Evolutionary conservation across 768 basidiomycete species (phyloP).

Genomic region (Mycena chlorophos): DNA sequence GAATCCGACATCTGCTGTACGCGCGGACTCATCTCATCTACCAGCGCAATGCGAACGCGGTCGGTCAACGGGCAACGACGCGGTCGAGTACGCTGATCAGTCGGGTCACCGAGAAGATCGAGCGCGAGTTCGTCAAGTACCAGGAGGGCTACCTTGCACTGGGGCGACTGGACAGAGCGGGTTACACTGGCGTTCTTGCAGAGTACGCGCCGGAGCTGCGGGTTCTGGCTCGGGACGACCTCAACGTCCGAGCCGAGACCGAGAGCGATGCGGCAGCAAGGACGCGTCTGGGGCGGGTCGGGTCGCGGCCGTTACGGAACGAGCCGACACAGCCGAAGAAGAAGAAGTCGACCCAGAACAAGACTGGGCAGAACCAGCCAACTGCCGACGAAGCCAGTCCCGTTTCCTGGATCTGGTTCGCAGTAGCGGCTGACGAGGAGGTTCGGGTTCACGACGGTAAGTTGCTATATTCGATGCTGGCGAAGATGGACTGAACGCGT

Average conservation of each 20-base stretch:
- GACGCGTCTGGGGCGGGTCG: constrained; percentile 2
- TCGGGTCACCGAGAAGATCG: constrained; percentile 3
- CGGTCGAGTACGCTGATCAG: constrained; percentile 5
- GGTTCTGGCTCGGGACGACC: constrained; percentile 1
- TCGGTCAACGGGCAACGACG: constrained; percentile 5
- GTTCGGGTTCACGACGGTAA: constrained; percentile 9
- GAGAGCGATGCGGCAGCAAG: constrained; percentile 4
- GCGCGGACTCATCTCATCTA: constrained; percentile 8
- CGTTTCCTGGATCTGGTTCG: constrained; percentile 15
- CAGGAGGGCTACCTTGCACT: not conserved
- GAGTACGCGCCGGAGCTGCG: not conserved
- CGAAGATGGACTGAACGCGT: not conserved
- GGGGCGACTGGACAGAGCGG: not conserved
- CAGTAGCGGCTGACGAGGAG: constrained; percentile 3
- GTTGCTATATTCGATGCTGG: not conserved
- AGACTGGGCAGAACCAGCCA: not conserved
- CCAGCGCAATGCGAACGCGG: not conserved
- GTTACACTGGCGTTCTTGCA: no score
- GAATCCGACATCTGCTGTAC: constrained; percentile 3
- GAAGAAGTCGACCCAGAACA: no score
- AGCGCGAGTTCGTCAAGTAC: not conserved
- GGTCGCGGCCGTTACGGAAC: not conserved
- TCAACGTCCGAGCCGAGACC: constrained; percentile 6
- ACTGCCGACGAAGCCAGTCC: not conserved
- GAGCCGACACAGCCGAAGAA: no score